Conservation (phyloP, 805 yeast species). For the Cyberlindnera misumaiensis region DNA sequence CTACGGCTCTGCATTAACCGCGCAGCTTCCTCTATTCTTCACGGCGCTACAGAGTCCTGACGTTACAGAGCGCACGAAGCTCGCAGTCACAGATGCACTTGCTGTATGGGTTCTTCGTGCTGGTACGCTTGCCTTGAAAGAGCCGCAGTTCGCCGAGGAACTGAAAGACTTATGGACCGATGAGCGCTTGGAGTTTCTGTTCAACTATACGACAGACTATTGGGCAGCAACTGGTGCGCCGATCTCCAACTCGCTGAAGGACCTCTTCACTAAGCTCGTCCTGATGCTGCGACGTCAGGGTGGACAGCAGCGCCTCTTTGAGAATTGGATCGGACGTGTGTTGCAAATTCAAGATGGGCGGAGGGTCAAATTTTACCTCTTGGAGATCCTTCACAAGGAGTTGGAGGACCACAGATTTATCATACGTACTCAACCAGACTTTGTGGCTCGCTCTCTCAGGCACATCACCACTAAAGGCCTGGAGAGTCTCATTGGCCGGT, state of each 20-base stretch:
- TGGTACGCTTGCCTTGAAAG: slow-evolving; percentile 29
- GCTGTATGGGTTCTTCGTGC: slow-evolving; percentile 60
- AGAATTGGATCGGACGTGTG: slow-evolving; percentile 40
- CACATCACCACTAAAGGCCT: slow-evolving; percentile 52
- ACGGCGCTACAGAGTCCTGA: slow-evolving; percentile 25
- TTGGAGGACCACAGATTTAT: slow-evolving; percentile 34
- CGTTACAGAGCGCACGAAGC: slow-evolving; percentile 32
- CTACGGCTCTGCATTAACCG: slow-evolving; percentile 11
- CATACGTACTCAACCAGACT: slow-evolving; percentile 35
- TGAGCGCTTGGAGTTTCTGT: slow-evolving; percentile 27
- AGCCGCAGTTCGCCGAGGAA: slow-evolving; percentile 4
- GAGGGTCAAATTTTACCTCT: slow-evolving; percentile 53
- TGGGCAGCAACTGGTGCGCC: slow-evolving; percentile 71
- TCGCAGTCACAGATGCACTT: slow-evolving; percentile 50
- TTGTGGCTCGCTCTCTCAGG: slow-evolving; percentile 40
- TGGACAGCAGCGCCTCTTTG: slow-evolving; percentile 23
- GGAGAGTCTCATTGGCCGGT: slow-evolving; percentile 62
- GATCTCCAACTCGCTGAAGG: slow-evolving; percentile 59
- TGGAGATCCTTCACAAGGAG: slow-evolving; percentile 50
- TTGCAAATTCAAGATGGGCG: slow-evolving; percentile 41
- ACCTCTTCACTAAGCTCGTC: slow-evolving; percentile 50
- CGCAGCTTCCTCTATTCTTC: slow-evolving; percentile 25
- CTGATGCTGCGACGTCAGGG: slow-evolving; percentile 27
- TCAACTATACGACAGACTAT: slow-evolving; percentile 54
- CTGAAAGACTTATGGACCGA: slow-evolving; percentile 14